Evolutionary conservation across 805 yeast species (phyloP).

Genomic region (Candida pini): DNA sequence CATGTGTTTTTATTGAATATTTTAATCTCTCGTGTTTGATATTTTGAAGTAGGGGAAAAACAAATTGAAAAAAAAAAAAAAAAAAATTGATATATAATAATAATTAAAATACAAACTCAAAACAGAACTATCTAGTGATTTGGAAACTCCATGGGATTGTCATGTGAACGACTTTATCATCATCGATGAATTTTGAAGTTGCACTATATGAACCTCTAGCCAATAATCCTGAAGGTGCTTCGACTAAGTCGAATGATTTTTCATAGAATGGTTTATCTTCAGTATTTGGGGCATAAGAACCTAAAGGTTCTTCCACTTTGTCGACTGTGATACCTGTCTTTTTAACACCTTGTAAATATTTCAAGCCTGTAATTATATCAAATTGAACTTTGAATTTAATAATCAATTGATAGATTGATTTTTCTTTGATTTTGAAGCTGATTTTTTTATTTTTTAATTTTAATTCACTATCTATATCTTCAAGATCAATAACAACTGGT

Average conservation of each 20-base stretch:
- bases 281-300: conserved; percentile 88
- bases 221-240: conserved; percentile 86
- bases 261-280: conserved; percentile 77
- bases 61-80: neutral
- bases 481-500: conserved; percentile 66
- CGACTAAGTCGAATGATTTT: conserved; percentile 59
- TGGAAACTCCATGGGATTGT: conserved; percentile 81
- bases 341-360: conserved; percentile 78
- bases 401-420: conserved; percentile 62
- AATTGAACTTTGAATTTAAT: conserved; percentile 82
- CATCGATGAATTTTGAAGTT: conserved; percentile 77
- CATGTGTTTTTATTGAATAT: conserved; percentile 1
- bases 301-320: conserved; percentile 80
- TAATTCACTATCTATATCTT: conserved; percentile 50
- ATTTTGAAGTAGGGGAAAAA: neutral
- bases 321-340: conserved; percentile 86
- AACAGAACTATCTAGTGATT: conserved; percentile 47
- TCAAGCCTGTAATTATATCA: conserved; percentile 78
- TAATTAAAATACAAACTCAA: neutral
- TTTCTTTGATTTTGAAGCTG: conserved; percentile 74
- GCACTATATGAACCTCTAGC: conserved; percentile 87
- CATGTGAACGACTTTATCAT: conserved; percentile 71
- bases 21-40: neutral
- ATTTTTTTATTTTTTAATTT: conserved; percentile 46
- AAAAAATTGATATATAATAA: neutral